Percentiles rank a stretch among this genome's conserved stretches.
Conservation (phyloP, 257 asterid genomes). For the Solanum etuberosum region DNA sequence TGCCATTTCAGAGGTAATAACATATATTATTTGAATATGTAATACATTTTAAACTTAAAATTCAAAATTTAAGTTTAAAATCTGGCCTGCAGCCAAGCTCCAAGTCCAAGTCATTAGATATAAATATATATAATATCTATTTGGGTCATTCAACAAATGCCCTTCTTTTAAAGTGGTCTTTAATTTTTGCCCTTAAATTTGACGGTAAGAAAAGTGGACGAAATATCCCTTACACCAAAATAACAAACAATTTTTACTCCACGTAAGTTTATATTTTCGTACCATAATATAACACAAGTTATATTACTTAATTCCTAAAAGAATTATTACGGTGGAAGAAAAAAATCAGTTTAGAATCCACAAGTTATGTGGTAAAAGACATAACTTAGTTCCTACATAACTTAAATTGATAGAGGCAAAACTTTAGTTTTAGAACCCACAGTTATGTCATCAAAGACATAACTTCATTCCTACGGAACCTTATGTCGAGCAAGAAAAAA, state of each 20-base stretch:
- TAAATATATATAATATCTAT: too few relatives aligned
- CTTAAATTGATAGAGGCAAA: background rate
- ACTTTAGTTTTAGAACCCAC: background rate
- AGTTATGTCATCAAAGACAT: background rate
- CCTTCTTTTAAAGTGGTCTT: too few relatives aligned
- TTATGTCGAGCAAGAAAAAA: background rate
- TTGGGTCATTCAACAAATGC: too few relatives aligned
- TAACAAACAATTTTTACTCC: background rate
- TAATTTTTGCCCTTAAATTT: too few relatives aligned
- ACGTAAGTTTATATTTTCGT: background rate
- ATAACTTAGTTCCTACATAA: background rate
- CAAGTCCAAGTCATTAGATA: too few relatives aligned
- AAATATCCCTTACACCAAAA: background rate
- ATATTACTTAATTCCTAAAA: background rate
- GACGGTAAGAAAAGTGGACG: too few relatives aligned
- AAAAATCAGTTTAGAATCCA: background rate
- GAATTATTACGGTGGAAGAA: background rate
- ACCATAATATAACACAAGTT: background rate
- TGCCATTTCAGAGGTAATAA: too few relatives aligned
- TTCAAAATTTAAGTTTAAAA: too few relatives aligned
- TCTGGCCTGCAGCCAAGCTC: too few relatives aligned
- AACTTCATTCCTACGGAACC: fast-evolving
- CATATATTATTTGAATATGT: too few relatives aligned
- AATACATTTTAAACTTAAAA: too few relatives aligned
- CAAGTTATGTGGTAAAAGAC: background rate